Conservation (phyloP, 345 rosid genomes). For the Combretum micranthum region DNA sequence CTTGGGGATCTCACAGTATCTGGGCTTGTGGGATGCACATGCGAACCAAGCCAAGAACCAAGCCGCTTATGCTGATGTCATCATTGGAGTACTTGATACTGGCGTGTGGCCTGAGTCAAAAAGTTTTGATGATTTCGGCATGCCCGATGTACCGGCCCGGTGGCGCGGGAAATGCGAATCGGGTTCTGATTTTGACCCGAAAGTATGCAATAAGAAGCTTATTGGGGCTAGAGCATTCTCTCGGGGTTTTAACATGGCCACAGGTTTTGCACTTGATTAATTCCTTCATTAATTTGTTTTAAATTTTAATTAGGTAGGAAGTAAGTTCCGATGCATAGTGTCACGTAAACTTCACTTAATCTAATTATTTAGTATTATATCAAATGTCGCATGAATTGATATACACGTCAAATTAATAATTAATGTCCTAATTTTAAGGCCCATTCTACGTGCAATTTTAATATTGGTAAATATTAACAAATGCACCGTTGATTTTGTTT, state of each 20-base stretch:
- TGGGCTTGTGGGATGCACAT: slow-evolving; percentile 28
- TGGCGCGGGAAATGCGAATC: slow-evolving; percentile 79
- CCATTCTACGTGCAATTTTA: too few species aligned
- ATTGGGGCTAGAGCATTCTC: slow-evolving; percentile 79
- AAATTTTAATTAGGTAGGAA: too few species aligned
- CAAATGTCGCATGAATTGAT: too few species aligned
- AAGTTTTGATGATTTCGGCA: slow-evolving; percentile 53
- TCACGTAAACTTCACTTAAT: too few species aligned
- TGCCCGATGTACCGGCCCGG: slow-evolving; percentile 56
- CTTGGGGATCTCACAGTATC: slow-evolving; percentile 50
- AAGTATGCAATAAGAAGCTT: slow-evolving; percentile 65
- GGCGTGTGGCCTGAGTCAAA: slow-evolving; percentile 89
- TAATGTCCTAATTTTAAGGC: too few species aligned
- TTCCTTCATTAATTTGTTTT: too few species aligned
- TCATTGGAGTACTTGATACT: slow-evolving; percentile 79
- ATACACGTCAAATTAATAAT: too few species aligned
- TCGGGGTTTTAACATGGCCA: slow-evolving; percentile 59
- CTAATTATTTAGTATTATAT: too few species aligned
- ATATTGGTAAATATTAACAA: too few species aligned
- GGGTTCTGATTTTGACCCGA: slow-evolving; percentile 55
- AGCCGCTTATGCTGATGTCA: slow-evolving; percentile 35
- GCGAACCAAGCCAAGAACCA: slow-evolving; percentile 23
- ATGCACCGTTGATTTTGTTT: too few species aligned
- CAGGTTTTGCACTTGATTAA: slow-evolving; percentile 15
- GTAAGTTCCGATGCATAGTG: too few species aligned